phyloP scores from a whole-genome alignment of 169 alveolate species.

The Plasmodium chabaudi region DNA sequence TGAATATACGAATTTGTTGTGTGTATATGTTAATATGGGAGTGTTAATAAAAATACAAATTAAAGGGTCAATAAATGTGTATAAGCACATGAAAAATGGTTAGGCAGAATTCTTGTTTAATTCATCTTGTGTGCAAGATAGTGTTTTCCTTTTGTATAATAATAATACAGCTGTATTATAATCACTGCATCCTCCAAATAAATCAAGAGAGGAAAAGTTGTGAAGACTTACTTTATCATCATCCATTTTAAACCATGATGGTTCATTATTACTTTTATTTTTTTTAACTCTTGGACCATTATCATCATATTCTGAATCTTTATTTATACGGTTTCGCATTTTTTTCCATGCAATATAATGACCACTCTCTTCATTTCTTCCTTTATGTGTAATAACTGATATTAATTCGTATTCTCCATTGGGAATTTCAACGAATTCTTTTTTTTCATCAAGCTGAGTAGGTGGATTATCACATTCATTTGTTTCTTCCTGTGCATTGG shows the following conservation, averaged over 20 bases:
- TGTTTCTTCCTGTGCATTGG: not conserved
- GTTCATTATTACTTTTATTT: slow-evolving; percentile 68
- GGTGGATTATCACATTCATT: not conserved
- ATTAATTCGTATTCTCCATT: slow-evolving; percentile 95
- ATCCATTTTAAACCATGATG: slow-evolving; percentile 90
- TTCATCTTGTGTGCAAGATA: slow-evolving; percentile 27
- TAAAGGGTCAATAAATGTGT: not conserved
- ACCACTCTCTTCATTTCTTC: slow-evolving; percentile 97
- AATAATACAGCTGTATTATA: slow-evolving; percentile 91
- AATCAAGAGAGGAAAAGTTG: slow-evolving; percentile 88
- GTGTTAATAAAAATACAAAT: too few species aligned
- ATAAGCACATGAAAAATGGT: not conserved
- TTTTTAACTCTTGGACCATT: slow-evolving; percentile 27
- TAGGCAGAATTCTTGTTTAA: not conserved
- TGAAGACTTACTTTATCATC: slow-evolving; percentile 89
- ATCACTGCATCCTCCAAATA: slow-evolving; percentile 93
- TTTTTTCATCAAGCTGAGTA: slow-evolving; percentile 46
- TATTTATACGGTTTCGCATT: slow-evolving; percentile 28
- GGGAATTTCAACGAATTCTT: slow-evolving; percentile 19
- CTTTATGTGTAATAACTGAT: slow-evolving; percentile 97
- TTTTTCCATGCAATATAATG: slow-evolving; percentile 97
- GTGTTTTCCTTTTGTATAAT: slow-evolving; percentile 79
- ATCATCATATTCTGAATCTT: slow-evolving; percentile 9
- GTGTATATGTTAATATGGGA: too few species aligned
- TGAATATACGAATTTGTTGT: too few species aligned